Conservation (phyloP, 1,284 basidiomycete genomes). For the Limonomyces culmigenus region DNA sequence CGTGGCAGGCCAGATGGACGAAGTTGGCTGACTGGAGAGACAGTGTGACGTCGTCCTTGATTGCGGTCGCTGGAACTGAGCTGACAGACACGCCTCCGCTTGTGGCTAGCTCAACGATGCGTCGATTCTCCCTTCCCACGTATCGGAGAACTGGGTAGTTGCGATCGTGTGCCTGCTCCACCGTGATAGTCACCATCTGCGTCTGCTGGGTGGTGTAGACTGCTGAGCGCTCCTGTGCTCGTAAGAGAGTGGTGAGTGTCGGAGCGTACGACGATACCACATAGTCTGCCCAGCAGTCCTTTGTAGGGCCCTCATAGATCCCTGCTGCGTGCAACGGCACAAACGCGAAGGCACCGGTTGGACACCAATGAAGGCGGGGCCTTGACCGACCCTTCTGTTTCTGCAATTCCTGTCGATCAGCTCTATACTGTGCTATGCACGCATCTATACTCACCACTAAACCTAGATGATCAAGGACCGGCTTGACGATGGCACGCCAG, state of each 20-base stretch:
- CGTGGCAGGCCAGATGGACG: conserved; percentile 8
- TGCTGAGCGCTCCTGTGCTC: neutral
- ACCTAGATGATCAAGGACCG: neutral
- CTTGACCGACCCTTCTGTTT: neutral
- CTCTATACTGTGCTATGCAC: neutral
- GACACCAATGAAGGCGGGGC: neutral
- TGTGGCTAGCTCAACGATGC: neutral
- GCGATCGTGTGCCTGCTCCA: neutral
- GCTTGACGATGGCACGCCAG: neutral
- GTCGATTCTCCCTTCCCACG: neutral
- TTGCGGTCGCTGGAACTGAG: neutral
- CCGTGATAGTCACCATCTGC: neutral
- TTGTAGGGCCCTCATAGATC: neutral
- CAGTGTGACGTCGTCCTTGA: neutral
- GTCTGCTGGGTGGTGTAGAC: neutral
- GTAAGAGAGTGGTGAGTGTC: neutral
- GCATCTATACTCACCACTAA: neutral
- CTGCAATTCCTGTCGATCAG: neutral
- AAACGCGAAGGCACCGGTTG: neutral
- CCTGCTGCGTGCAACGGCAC: conserved; percentile 1
- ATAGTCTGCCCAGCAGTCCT: neutral
- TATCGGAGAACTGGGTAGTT: neutral
- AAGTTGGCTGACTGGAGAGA: neutral
- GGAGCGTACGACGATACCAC: conserved; percentile 1
- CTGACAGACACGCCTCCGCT: neutral